These are phyloP conservation scores for Neofusicoccum cordaticola DNA, from an alignment of 2,329 filamentous ascomycete species.

Conservation along the genomic window DNA sequence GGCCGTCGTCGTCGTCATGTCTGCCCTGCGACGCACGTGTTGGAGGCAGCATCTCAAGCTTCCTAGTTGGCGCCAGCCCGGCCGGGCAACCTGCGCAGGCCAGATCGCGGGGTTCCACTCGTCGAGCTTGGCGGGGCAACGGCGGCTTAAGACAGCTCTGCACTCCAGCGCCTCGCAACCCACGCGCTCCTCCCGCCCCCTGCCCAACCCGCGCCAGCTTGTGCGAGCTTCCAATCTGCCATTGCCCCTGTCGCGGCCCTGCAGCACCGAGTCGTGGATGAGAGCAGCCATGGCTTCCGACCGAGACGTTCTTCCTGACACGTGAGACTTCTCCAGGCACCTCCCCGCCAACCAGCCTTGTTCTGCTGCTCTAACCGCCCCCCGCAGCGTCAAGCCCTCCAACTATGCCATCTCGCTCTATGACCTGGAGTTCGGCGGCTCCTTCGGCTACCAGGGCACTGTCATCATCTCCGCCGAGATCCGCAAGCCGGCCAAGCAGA, in stretches of 20 bases:
- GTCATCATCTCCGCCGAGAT: conserved; percentile 78
- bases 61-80: not conserved
- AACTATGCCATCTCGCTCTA: conserved; percentile 83
- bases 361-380: conserved; percentile 21
- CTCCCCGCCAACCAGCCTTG: not conserved
- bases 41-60: conserved; percentile 4
- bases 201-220: not conserved
- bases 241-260: not conserved
- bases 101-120: conserved; percentile 15
- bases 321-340: conserved; percentile 30
- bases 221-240: not conserved
- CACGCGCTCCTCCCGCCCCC: not conserved
- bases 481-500: conserved; percentile 67
- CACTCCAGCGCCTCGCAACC: not conserved
- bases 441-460: conserved; percentile 80
- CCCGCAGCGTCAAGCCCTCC: conserved; percentile 67
- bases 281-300: conserved; percentile 41
- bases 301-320: conserved; percentile 45
- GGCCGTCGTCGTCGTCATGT: not conserved
- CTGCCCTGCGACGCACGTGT: not conserved
- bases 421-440: conserved; percentile 68
- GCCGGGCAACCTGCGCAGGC: not conserved
- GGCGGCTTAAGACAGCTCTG: not conserved
- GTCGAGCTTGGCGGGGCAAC: conserved; percentile 16
- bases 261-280: conserved; percentile 16